A percentile compares a stretch with the other conserved stretches of the same genome.
Evolutionary conservation across 2,329 filamentous ascomycete genomes (phyloP).

Genomic region (Xylaria sp.): DNA sequence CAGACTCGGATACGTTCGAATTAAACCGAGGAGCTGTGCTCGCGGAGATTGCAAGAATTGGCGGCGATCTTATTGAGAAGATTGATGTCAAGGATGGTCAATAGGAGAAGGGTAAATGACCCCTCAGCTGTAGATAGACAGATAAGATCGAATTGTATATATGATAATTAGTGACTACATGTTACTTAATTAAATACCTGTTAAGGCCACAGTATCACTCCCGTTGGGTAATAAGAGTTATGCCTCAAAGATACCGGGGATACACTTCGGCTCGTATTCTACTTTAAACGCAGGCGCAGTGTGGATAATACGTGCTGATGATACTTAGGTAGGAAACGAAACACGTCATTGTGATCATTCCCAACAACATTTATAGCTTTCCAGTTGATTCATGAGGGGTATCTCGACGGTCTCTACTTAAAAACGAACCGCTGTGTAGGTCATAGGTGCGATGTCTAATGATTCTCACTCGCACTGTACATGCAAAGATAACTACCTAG

Average conservation of each 20-base stretch:
- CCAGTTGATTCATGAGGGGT: not conserved
- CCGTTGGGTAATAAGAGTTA: not conserved
- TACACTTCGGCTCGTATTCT: too few relatives aligned
- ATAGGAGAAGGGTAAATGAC: not conserved
- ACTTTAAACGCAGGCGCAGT: not conserved
- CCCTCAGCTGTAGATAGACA: not conserved
- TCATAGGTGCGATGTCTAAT: too few relatives aligned
- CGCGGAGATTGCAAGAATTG: constrained; percentile 76
- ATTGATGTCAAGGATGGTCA: constrained; percentile 63
- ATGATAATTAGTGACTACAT: not conserved
- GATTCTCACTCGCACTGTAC: too few relatives aligned
- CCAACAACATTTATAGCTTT: not conserved
- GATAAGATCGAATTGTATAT: constrained; percentile 16
- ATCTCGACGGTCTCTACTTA: too few relatives aligned
- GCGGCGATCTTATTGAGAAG: constrained; percentile 73
- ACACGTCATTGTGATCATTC: not conserved
- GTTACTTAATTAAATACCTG: not conserved
- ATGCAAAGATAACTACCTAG: too few relatives aligned
- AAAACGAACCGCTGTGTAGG: too few relatives aligned
- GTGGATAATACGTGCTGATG: not conserved
- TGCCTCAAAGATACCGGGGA: not conserved
- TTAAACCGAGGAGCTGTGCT: constrained; percentile 76
- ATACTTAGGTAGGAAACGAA: not conserved
- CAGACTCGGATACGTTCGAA: constrained; percentile 62
- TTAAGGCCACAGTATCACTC: not conserved